These are phyloP conservation scores for Lophium mytilinum DNA, from an alignment of 495 filamentous ascomycete species.

Conservation along the genomic window DNA sequence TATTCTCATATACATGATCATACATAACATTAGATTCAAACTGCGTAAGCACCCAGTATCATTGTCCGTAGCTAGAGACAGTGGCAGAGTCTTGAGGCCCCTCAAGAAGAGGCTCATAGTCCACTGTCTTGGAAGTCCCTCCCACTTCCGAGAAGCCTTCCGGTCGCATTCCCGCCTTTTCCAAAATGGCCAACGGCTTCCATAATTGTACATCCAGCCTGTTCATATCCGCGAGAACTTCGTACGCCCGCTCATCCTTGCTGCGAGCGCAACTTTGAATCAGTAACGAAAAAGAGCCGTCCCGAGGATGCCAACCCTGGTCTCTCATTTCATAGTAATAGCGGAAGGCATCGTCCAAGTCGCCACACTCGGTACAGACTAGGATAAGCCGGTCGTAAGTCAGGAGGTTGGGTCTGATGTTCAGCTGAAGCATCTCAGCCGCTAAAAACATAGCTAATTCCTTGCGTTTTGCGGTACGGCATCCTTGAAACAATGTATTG, in stretches of 20 bases:
- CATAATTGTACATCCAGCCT: background rate
- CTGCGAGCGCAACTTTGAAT: background rate
- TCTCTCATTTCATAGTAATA: conserved; percentile 50
- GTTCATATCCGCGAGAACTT: conserved; percentile 11
- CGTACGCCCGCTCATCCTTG: conserved; percentile 6
- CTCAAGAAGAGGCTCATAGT: no score
- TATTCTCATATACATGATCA: no score
- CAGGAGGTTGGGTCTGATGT: conserved; percentile 47
- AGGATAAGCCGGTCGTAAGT: conserved; percentile 66
- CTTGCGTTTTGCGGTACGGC: conserved; percentile 41
- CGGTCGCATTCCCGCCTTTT: no score
- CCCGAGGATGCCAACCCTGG: conserved; percentile 23
- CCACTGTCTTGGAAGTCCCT: no score
- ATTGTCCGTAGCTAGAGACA: no score
- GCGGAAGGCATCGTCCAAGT: conserved; percentile 49
- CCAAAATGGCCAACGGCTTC: background rate
- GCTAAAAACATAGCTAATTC: conserved; percentile 59
- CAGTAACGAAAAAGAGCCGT: conserved; percentile 34
- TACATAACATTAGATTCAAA: no score
- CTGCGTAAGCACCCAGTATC: no score
- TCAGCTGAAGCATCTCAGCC: conserved; percentile 62
- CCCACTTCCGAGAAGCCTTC: no score
- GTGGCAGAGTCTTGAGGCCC: no score
- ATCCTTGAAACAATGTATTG: conserved; percentile 59
- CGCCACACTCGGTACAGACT: conserved; percentile 46